Percentiles rank a stretch among this genome's conserved stretches.
phyloP scores from a whole-genome alignment of 2,329 filamentous ascomycete genomes.

The Ascochyta koolunga region DNA sequence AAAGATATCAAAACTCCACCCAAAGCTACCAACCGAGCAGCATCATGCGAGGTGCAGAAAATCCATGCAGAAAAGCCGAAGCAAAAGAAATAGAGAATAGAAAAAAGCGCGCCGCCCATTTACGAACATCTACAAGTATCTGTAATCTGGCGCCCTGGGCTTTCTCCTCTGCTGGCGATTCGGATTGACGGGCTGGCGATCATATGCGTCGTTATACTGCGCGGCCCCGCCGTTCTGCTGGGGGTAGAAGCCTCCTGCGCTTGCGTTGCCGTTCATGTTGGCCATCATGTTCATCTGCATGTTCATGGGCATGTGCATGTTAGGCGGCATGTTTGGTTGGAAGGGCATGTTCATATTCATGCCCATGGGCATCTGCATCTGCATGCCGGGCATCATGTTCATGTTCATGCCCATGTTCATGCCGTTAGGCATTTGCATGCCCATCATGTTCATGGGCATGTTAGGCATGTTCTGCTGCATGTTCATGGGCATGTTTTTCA shows the following conservation, averaged over 20 bases:
- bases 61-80: no score
- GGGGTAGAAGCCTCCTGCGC: no score
- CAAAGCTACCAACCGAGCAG: no score
- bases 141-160: slow-evolving; percentile 81
- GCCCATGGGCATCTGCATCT: slow-evolving; percentile 52
- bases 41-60: no score
- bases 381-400: slow-evolving; percentile 43
- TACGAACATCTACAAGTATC: slow-evolving; percentile 18
- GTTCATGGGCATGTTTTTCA: slow-evolving; percentile 51
- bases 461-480: slow-evolving; percentile 43
- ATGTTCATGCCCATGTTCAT: slow-evolving; percentile 9
- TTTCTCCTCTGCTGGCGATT: slow-evolving; percentile 82
- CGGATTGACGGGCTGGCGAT: slow-evolving; percentile 93
- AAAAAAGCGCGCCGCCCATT: no score
- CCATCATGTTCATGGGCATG: slow-evolving; percentile 21
- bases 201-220: slow-evolving; percentile 74
- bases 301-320: slow-evolving; percentile 20
- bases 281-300: slow-evolving; percentile 16
- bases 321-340: slow-evolving; percentile 29
- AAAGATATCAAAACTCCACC: no score
- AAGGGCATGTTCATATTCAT: slow-evolving; percentile 24
- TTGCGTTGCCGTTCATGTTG: neutral
- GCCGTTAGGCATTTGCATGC: slow-evolving; percentile 9
- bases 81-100: no score
- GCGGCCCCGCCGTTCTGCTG: slow-evolving; percentile 24